Conservation (phyloP, 2,329 filamentous ascomycete species). For the Chrysoporthe cubensis region DNA sequence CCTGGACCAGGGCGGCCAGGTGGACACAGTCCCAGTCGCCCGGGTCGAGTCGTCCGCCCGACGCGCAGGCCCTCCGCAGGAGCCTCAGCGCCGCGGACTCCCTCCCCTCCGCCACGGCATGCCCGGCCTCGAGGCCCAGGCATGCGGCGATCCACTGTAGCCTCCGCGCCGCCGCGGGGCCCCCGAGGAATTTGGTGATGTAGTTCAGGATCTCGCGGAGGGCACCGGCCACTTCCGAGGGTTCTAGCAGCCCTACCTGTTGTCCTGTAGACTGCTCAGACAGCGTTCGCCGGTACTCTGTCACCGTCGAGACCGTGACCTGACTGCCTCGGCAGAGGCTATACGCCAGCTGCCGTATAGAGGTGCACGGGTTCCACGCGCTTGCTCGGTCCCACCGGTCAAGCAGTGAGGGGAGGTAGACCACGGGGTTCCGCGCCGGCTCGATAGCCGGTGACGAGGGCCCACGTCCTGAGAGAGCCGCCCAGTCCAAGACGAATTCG, state of each 20-base stretch:
- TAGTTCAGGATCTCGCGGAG: constrained; percentile 33
- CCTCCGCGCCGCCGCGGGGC: not conserved
- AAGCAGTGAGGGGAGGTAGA: constrained; percentile 47
- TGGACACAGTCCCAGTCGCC: constrained; percentile 64
- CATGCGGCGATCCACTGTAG: constrained; percentile 43
- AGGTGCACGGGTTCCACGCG: constrained; percentile 44
- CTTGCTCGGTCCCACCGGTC: constrained; percentile 44
- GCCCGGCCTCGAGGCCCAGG: constrained; percentile 42
- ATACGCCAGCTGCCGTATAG: constrained; percentile 43
- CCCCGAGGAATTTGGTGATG: not conserved
- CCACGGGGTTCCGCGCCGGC: constrained; percentile 35
- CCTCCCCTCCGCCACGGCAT: constrained; percentile 39
- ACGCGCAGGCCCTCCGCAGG: constrained; percentile 34
- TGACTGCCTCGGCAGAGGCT: constrained; percentile 30
- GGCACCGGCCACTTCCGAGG: constrained; percentile 30
- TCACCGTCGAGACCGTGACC: constrained; percentile 30
- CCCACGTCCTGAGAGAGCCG: constrained; percentile 5
- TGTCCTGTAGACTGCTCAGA: constrained; percentile 38
- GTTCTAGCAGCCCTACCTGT: constrained; percentile 35
- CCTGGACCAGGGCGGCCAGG: constrained; percentile 63
- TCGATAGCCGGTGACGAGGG: not conserved
- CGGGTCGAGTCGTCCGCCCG: constrained; percentile 37
- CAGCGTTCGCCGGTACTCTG: constrained; percentile 45
- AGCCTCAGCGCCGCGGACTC: constrained; percentile 38
- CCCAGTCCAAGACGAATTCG: constrained; percentile 34